Percentiles rank a stretch among this genome's conserved stretches.
Conservation (phyloP, 177 flowering plant species). For the Tripterygium wilfordii region DNA sequence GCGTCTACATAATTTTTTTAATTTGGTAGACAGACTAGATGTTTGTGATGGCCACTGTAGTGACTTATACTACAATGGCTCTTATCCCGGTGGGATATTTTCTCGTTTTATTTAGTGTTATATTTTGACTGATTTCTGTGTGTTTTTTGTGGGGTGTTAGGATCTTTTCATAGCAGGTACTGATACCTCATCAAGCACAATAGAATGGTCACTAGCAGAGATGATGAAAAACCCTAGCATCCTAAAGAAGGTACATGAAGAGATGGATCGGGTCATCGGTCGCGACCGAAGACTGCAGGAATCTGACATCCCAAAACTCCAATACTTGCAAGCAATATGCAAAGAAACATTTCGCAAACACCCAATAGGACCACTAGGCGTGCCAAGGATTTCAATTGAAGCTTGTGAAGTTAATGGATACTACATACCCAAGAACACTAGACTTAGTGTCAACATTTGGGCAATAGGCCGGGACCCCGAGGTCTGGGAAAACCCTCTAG, state of each 20-base stretch:
- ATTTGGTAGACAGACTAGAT: too few species aligned
- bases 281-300: slow-evolving; percentile 28
- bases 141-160: slow-evolving; percentile 14
- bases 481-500: slow-evolving; percentile 35
- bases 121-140: not conserved
- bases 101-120: not conserved
- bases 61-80: too few species aligned
- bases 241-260: slow-evolving; percentile 28
- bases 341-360: slow-evolving; percentile 43
- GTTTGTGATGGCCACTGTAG: too few species aligned
- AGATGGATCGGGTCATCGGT: slow-evolving; percentile 44
- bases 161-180: slow-evolving; percentile 43
- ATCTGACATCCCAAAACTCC: slow-evolving; percentile 39
- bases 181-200: slow-evolving; percentile 40
- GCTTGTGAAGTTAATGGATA: slow-evolving; percentile 36
- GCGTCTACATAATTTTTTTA: too few species aligned
- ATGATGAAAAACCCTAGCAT: slow-evolving; percentile 35
- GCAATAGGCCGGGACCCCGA: slow-evolving; percentile 43
- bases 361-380: slow-evolving; percentile 39
- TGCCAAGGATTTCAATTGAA: slow-evolving; percentile 28
- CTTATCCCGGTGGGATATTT: too few species aligned
- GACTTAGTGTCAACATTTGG: slow-evolving; percentile 43
- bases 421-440: slow-evolving; percentile 34
- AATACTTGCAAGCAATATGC: slow-evolving; percentile 40
- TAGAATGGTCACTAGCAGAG: slow-evolving; percentile 45